Base-by-base conservation (phyloP, 179 eudicot species). In the Dionaea muscipula region DNA sequence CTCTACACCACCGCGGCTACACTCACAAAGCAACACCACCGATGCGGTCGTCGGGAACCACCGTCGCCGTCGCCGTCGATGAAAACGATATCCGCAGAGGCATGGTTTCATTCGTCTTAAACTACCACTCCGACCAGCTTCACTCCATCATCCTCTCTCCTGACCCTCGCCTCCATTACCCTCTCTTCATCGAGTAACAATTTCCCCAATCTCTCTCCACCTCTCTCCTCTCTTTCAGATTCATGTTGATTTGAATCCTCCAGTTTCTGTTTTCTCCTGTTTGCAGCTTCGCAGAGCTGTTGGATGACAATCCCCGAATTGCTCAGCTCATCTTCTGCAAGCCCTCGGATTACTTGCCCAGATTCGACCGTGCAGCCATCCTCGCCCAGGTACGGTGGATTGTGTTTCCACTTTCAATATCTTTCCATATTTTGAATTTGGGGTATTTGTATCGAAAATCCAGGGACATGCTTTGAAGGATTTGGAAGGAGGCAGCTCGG, bases 161-260 rank as follows among this genome's bases (percentile, higher is more conserved):
- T 37, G 88, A 91, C 44, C 47, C 77, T 61, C 88, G 87, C 41
- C 84, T 81, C 63, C 94, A 86, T 68, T 84, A 84, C 72, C 82
- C 98, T 64, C 80, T 91, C 56, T 68, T 67, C 56, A 69, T 91
- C 46, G 91, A 84, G 98, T 86, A 81, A 20, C 56, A 24, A 31
- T n/a, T 20, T 22, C 5, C 27, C 11, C 53, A 1, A 7, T 23
- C 22, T 25, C 2, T 25, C n/a, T 17, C 40, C 57, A 18, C 18
- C 60, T 35, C 20, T 53, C 67, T 16, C 13, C 56, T 18, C 14
- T 46, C 19, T 7, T 1, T 57, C 24, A 59, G 15, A 9, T 2
- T n/a, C 17, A 13, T 1, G 4, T 7, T 17, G 14, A 21, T 36
- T 60, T 38, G 28, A 38, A 17, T 37, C 13, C 28, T 28, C 11